Evolutionary conservation across 768 basidiomycete species (phyloP), one percentile per base, ranked within the genome.

Genomic region (Rhodocollybia butyracea): DNA sequence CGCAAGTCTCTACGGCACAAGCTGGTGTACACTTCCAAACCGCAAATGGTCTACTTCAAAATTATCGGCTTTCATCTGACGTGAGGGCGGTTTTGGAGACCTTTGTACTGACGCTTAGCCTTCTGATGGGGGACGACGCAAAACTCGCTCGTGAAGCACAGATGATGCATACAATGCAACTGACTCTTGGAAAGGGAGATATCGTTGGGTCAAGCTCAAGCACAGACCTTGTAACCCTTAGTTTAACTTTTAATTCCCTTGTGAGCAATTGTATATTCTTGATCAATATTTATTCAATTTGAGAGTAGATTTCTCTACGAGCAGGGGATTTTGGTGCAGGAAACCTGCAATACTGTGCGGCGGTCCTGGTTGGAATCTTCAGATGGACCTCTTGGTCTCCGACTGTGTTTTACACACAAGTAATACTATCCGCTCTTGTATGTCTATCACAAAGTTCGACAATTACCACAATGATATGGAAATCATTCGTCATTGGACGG

Each of bases 81-180:
- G 72, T 83, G 46, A 76, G 83, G 56, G 80, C 81, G 56, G 77
- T 79, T 29, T 65, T 90, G 24, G 86, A 89, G 59, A 72, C 73
- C 11, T 85, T 86, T 60, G 73, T 75, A 3, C 63, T 88, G 34
- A 80, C 83, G 4, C 66, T 90, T 41, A 81, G 80, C 54, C 73
- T 86, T 57, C 61, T 84, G 29, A 75, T 88, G 30, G 85, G 84
- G 36, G 87, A 89, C 60, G 88, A 89, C 55, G 81, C 80, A 24
- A 88, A 86, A 64, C 79, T 76, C 45, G 78, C 83, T n/a, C 74
- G 81, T 55, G 87, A 90, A 68, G 82, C 85, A 15, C 86, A 89
- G 56, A 77, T 88, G 68, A 80, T 88, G 72, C 87, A 88, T 51
- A 80, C 72, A 21, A 68, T 84, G 36, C 86, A 85, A 55, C 64